Percentiles rank a stretch among this genome's conserved stretches.
phyloP scores from a whole-genome alignment of 306 rosid genomes.

The Rubus parviflorus region DNA sequence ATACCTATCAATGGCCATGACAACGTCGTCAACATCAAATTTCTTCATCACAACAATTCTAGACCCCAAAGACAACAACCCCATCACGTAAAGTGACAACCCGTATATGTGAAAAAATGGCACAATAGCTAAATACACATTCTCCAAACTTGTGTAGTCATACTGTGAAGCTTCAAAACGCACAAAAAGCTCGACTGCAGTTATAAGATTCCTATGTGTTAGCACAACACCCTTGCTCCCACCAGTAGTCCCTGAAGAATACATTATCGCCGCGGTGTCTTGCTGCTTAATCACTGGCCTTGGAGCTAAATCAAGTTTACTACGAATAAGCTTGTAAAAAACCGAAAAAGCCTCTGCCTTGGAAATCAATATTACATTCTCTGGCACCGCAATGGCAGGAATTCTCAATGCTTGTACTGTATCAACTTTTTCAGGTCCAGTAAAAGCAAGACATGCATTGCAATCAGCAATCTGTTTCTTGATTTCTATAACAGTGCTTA shows the following conservation, averaged over 20 bases:
- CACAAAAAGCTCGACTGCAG: conserved; percentile 62
- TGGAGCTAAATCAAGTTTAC: conserved; percentile 32
- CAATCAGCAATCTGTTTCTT: conserved; percentile 47
- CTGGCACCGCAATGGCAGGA: conserved; percentile 55
- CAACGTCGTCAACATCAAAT: conserved; percentile 43
- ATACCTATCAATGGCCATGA: conserved; percentile 49
- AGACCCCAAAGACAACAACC: conserved; percentile 71
- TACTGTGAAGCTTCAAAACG: conserved; percentile 80
- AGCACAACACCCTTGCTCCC: conserved; percentile 74
- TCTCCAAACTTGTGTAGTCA: conserved; percentile 34
- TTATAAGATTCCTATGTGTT: conserved; percentile 58
- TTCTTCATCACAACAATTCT: conserved; percentile 63
- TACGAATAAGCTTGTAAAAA: conserved; percentile 41
- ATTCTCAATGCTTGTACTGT: conserved; percentile 45
- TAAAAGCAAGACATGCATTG: conserved; percentile 50
- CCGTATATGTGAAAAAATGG: conserved; percentile 89
- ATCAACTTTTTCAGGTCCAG: conserved; percentile 37
- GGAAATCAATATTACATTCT: conserved; percentile 28
- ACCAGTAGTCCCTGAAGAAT: conserved; percentile 87
- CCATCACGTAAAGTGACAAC: conserved; percentile 49
- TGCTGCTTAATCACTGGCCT: conserved; percentile 62
- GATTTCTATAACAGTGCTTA: conserved; percentile 54
- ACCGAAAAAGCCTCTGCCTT: conserved; percentile 26
- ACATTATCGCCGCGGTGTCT: conserved; percentile 67
- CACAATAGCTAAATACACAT: conserved; percentile 64